Evolutionary conservation across 1,139 yeast species (phyloP).

Genomic region (Yamadazyma kanchanaburiensis): DNA sequence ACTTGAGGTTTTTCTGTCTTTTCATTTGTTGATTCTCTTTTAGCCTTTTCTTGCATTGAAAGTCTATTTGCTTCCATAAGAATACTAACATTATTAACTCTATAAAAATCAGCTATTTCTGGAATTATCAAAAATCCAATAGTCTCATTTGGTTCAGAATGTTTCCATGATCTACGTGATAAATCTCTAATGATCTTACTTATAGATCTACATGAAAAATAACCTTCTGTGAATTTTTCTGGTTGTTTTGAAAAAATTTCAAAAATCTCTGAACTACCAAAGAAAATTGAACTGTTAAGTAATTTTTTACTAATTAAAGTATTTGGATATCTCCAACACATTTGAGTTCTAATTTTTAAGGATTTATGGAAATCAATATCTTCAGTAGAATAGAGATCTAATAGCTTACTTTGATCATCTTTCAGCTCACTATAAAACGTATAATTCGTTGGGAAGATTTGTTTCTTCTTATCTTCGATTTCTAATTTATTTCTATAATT

Average conservation of each 20-base stretch:
- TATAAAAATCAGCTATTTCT: constrained; percentile 60
- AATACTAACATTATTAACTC: constrained; percentile 75
- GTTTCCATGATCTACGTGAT: constrained; percentile 91
- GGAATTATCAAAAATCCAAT: constrained; percentile 68
- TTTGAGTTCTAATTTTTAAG: constrained; percentile 74
- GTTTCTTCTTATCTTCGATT: constrained; percentile 67
- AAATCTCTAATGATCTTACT: constrained; percentile 78
- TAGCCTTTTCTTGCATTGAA: constrained; percentile 55
- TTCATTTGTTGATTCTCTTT: constrained; percentile 23
- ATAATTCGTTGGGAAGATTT: constrained; percentile 48
- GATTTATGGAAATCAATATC: constrained; percentile 68
- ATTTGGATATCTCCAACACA: constrained; percentile 86
- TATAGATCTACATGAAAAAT: constrained; percentile 47
- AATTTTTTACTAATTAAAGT: constrained; percentile 72
- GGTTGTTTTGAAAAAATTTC: constrained; percentile 27
- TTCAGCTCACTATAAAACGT: constrained; percentile 42
- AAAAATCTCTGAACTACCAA: constrained; percentile 59
- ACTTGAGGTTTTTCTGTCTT: constrained; percentile 12
- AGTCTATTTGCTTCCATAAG: constrained; percentile 90
- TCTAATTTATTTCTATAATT: constrained; percentile 72
- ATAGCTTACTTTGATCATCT: constrained; percentile 52
- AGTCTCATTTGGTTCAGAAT: constrained; percentile 54
- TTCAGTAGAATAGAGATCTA: constrained; percentile 68
- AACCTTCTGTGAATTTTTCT: constrained; percentile 32
- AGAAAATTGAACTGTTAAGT: constrained; percentile 75